Base-by-base conservation (phyloP, 208 protist genomes). In the Leishmania martiniquensis region DNA sequence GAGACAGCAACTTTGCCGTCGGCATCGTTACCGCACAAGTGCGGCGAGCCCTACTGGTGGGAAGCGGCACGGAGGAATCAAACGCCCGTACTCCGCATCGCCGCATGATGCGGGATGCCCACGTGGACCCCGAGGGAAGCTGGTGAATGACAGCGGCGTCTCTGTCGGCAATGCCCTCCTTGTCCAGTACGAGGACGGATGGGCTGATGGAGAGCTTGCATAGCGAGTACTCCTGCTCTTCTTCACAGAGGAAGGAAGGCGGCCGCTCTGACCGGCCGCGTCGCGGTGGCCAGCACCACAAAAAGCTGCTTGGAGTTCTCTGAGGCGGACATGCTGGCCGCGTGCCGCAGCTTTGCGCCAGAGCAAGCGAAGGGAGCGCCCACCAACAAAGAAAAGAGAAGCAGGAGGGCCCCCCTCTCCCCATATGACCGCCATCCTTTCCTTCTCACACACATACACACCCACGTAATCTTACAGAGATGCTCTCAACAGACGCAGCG, bases 1-100 rank as follows among this genome's bases (percentile, higher is more conserved):
- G 60, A 0, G 77, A 81, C 42, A 78, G 70, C 67, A 86, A 77
- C 68, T 62, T 77, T 51, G 44, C 75, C 25, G 72, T 72, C 2
- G 76, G 68, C 66, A 42, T 76, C 49, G 69, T 81, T 34, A 71
- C 76, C 17, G 72, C 72, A 44, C 72, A 69, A 22, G 68, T 81
- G 71, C 72, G 67, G 63, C 75, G 76, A 4, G 76, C 51, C 37
- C 73, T 69, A 17, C 10, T 78, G 55, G 68, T 25, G 0, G 65
- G 70, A 7, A 59, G 29, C 2, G 69, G 45, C 45, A 52, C 4
- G 76, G 65, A 69, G 13, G 65, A 17, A 39, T 42, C 67, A 47
- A 67, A 52, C 2, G 68, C 22, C 34, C 55, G 47, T 25, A 52
- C 29, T 25, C 55, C 65, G 49, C 52, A 25, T 13, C 73, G 78